Evolutionary conservation across 129 eudicot genomes (phyloP).

Genomic region (sunflower (Helianthus annuus)): DNA sequence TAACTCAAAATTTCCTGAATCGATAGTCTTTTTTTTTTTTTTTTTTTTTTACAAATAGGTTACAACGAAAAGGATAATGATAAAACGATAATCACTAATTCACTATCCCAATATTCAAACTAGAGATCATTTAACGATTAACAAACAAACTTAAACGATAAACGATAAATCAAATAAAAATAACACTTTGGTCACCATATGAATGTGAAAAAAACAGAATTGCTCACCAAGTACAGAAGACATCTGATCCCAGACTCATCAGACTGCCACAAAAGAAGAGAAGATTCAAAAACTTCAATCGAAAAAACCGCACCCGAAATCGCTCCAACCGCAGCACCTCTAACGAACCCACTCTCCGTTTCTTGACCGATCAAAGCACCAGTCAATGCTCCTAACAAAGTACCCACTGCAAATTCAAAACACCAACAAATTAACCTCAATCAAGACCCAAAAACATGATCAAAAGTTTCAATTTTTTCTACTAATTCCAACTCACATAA

Average conservation of each 20-base stretch:
- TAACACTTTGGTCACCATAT: neutral
- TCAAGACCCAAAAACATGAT: neutral
- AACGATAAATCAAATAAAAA: no score
- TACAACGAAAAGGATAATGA: no score
- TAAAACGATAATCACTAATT: no score
- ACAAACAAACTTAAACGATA: no score
- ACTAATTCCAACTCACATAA: neutral
- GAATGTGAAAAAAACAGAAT: neutral
- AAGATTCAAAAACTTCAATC: conserved; percentile 91
- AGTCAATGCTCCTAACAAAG: conserved; percentile 91
- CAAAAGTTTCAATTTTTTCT: neutral
- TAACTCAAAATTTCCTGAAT: neutral
- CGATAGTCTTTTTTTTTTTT: neutral
- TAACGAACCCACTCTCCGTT: conserved; percentile 94
- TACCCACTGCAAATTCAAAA: conserved; percentile 71
- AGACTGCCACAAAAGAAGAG: conserved; percentile 85
- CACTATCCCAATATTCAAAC: no score
- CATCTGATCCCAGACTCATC: conserved; percentile 97
- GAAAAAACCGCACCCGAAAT: conserved; percentile 99
- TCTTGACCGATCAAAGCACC: conserved; percentile 98
- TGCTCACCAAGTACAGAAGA: conserved; percentile 80
- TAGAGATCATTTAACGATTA: no score
- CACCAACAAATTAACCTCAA: conserved; percentile 28
- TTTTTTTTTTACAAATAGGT: no score
- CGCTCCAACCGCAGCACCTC: conserved; percentile 99